Percentiles rank a stretch among this genome's conserved stretches.
These are phyloP conservation scores for Mycena pura DNA, from an alignment of 768 basidiomycete species.

Conservation along the genomic window DNA sequence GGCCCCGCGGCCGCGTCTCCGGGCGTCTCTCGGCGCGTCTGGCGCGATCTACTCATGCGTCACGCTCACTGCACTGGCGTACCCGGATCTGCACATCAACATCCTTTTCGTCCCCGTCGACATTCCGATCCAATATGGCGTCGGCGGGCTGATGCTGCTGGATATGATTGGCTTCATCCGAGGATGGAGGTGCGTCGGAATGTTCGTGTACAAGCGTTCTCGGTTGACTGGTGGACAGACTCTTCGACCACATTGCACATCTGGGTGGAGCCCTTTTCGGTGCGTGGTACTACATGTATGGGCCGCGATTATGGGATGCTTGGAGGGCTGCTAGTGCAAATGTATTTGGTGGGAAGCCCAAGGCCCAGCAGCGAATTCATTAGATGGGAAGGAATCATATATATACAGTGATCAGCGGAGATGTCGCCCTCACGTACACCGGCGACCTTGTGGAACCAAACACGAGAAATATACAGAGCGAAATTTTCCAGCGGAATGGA, in stretches of 20 bases:
- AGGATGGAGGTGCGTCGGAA: conserved; percentile 67
- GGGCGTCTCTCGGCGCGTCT: conserved; percentile 65
- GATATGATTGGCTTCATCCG: conserved; percentile 62
- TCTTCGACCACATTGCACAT: conserved; percentile 69
- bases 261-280: conserved; percentile 73
- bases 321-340: not conserved
- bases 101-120: conserved; percentile 58
- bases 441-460: too few species aligned
- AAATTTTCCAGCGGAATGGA: conserved; percentile 9
- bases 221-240: conserved; percentile 34
- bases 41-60: conserved; percentile 69
- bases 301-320: conserved; percentile 41
- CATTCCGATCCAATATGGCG: conserved; percentile 64
- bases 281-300: conserved; percentile 56
- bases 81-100: conserved; percentile 60
- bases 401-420: too few species aligned
- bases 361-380: not conserved
- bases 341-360: not conserved
- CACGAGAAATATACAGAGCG: too few species aligned
- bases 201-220: not conserved
- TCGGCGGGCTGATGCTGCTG: conserved; percentile 55
- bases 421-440: too few species aligned
- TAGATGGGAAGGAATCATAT: too few species aligned
- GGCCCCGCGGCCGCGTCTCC: conserved; percentile 22
- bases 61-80: conserved; percentile 60